Conservation (phyloP, 2,329 filamentous ascomycete genomes). For the Trichoderma atroviride region DNA sequence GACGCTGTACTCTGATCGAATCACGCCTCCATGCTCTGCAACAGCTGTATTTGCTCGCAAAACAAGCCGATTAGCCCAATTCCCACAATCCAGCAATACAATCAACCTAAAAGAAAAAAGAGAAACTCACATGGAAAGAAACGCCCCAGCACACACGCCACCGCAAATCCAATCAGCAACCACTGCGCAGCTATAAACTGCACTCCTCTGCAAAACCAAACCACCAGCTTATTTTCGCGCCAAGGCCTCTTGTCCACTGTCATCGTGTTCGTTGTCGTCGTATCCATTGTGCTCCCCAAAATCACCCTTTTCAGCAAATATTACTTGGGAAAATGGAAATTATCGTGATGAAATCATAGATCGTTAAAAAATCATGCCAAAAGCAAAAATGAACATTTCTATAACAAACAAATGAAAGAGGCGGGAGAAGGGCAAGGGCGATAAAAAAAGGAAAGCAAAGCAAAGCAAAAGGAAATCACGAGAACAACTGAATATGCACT, state of each 20-base stretch:
- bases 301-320: neutral
- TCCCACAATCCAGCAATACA: neutral
- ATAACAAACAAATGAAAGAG: neutral
- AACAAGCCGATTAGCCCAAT: neutral
- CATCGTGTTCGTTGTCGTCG: neutral
- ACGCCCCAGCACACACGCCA: constrained; percentile 53
- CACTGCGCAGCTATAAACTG: constrained; percentile 59
- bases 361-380: neutral
- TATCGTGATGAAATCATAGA: neutral
- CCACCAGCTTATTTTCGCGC: neutral
- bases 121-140: constrained; percentile 46
- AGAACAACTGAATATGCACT: neutral
- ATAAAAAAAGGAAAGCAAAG: neutral
- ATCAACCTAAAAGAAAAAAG: neutral
- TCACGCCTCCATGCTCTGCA: constrained; percentile 51
- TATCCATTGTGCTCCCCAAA: constrained; percentile 3
- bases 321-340: neutral
- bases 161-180: constrained; percentile 64
- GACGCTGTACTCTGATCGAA: constrained; percentile 60
- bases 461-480: neutral
- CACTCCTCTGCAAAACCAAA: constrained; percentile 18
- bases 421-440: neutral
- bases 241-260: neutral
- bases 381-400: neutral
- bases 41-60: constrained; percentile 34